These are phyloP conservation scores for Trametes cinnabarina DNA, from an alignment of 768 basidiomycete genomes.

Conservation along the genomic window DNA sequence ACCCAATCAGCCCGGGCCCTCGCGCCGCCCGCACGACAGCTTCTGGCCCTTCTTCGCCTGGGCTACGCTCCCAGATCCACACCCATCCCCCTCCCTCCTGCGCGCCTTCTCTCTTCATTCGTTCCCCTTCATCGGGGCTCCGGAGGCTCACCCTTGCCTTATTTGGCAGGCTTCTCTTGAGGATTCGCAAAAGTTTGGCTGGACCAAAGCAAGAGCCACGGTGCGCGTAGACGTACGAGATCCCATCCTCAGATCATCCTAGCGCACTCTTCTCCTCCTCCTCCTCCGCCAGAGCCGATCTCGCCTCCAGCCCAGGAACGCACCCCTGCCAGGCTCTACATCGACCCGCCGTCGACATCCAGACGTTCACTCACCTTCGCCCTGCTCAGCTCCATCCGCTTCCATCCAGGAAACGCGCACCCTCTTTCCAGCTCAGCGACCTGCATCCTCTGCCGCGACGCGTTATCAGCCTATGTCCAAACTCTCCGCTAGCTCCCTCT, in stretches of 20 bases:
- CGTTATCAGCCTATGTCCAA: constrained; percentile 3
- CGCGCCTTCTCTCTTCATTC: constrained; percentile 1
- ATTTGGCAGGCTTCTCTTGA: constrained; percentile 1
- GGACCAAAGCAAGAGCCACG: neutral
- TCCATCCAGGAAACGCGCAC: neutral
- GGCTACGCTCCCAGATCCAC: constrained; percentile 4
- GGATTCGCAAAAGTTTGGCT: constrained; percentile 7
- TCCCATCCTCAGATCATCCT: neutral
- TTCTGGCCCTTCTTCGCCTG: neutral
- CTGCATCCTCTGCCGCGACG: neutral
- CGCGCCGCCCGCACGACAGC: neutral
- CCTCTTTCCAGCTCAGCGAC: neutral
- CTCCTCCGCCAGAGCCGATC: neutral
- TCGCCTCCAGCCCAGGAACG: neutral
- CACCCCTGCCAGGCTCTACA: neutral
- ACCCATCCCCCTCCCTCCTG: neutral
- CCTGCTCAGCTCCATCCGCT: neutral
- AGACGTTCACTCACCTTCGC: neutral
- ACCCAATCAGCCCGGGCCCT: constrained; percentile 1
- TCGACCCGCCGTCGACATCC: neutral
- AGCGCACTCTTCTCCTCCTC: neutral
- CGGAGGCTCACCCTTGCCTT: neutral
- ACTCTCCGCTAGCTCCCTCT: neutral
- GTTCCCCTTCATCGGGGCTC: neutral
- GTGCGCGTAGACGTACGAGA: constrained; percentile 8